These are phyloP conservation scores for Chaetoceros tenuissimus DNA, from an alignment of 108 stramenopile species.

Conservation along the genomic window DNA sequence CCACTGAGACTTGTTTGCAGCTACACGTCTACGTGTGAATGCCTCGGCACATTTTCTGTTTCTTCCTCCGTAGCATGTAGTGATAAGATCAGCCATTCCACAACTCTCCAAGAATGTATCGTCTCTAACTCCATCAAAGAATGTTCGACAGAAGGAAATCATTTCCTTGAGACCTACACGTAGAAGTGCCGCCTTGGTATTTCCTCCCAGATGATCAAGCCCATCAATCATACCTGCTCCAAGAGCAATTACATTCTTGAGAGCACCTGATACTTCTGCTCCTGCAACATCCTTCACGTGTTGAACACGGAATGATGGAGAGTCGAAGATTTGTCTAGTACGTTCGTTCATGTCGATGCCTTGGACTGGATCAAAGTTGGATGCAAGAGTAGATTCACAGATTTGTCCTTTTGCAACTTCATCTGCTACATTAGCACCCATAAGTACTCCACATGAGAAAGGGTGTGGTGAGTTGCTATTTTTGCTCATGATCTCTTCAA, in stretches of 20 bases:
- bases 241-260: slow-evolving; percentile 95
- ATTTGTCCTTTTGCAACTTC: slow-evolving; percentile 92
- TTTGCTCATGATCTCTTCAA: slow-evolving; percentile 70
- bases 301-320: slow-evolving; percentile 79
- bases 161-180: slow-evolving; percentile 89
- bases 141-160: slow-evolving; percentile 80
- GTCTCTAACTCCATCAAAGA: slow-evolving; percentile 66
- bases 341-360: slow-evolving; percentile 39
- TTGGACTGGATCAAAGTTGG: slow-evolving; percentile 52
- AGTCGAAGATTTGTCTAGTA: slow-evolving; percentile 72
- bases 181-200: slow-evolving; percentile 95
- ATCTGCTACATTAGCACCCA: slow-evolving; percentile 96
- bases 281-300: slow-evolving; percentile 82
- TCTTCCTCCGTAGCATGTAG: slow-evolving; percentile 94
- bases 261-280: slow-evolving; percentile 92
- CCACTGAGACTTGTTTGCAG: slow-evolving; percentile 11
- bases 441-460: slow-evolving; percentile 84
- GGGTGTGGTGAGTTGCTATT: not conserved
- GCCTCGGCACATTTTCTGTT: slow-evolving; percentile 92
- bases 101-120: slow-evolving; percentile 88
- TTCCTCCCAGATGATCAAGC: slow-evolving; percentile 68
- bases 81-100: slow-evolving; percentile 95
- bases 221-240: slow-evolving; percentile 97
- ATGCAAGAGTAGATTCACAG: slow-evolving; percentile 93
- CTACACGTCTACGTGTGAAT: slow-evolving; percentile 50